Evolutionary conservation across 2,329 filamentous ascomycete species (phyloP).

Genomic region (Colletotrichum sp.): DNA sequence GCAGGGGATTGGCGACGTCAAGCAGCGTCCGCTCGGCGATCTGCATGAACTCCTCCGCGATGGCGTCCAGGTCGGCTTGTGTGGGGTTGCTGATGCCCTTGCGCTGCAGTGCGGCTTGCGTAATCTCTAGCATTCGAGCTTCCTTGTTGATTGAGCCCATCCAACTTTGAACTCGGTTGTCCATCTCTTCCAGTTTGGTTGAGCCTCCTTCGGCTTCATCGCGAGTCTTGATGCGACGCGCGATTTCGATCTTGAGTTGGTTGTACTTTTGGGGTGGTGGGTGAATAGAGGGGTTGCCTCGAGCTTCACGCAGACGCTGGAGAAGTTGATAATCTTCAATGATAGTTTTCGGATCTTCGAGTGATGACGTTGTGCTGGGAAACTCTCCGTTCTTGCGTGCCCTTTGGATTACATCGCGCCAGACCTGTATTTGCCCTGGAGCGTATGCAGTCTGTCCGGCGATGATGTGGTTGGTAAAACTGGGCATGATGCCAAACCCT

Average conservation of each 20-base stretch:
- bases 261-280: conserved; percentile 24
- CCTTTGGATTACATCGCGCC: no score
- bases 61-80: conserved; percentile 13
- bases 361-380: accelerated
- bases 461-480: no score
- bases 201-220: conserved; percentile 30
- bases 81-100: conserved; percentile 19
- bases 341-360: not conserved
- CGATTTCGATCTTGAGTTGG: conserved; percentile 33
- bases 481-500: no score
- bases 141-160: conserved; percentile 14
- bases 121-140: conserved; percentile 16
- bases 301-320: accelerated
- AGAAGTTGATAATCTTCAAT: not conserved
- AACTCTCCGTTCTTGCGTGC: not conserved
- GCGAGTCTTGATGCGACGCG: conserved; percentile 38
- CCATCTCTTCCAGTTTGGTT: not conserved
- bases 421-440: no score
- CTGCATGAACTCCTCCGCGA: conserved; percentile 20
- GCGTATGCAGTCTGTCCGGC: no score
- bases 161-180: conserved; percentile 11
- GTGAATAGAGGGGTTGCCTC: not conserved
- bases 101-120: conserved; percentile 6
- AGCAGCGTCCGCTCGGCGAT: conserved; percentile 17
- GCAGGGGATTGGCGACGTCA: conserved; percentile 17